Evolutionary conservation across 306 rosid genomes (phyloP).

Genomic region (Ceratonia siliqua): DNA sequence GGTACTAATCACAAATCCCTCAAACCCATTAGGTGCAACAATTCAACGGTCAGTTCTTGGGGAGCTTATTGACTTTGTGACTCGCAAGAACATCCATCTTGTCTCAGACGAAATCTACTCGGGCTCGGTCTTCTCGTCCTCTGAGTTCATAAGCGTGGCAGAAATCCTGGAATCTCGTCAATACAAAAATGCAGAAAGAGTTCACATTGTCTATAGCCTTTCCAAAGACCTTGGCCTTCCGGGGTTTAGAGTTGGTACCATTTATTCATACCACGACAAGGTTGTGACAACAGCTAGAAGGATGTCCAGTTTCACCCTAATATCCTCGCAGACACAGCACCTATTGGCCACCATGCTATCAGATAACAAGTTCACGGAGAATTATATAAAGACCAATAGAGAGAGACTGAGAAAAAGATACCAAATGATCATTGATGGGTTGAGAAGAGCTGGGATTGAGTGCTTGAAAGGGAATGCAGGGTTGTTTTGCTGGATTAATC

Average conservation of each 20-base stretch:
- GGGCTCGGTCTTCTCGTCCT: constrained; percentile 71
- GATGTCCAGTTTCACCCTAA: constrained; percentile 90
- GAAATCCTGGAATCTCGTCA: constrained; percentile 54
- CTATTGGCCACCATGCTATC: constrained; percentile 78
- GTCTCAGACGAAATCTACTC: constrained; percentile 96
- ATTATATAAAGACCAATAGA: constrained; percentile 64
- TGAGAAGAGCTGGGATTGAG: constrained; percentile 65
- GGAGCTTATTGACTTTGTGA: constrained; percentile 63
- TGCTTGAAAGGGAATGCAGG: constrained; percentile 93
- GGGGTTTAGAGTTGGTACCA: constrained; percentile 82
- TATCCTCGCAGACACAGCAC: constrained; percentile 87
- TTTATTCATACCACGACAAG: constrained; percentile 79
- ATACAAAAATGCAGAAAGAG: constrained; percentile 60
- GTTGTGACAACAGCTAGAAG: constrained; percentile 86
- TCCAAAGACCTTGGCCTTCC: constrained; percentile 95
- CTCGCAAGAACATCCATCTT: constrained; percentile 78
- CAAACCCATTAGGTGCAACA: constrained; percentile 84
- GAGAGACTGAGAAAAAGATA: constrained; percentile 71
- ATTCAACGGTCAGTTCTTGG: constrained; percentile 60
- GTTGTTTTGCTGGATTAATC: constrained; percentile 92
- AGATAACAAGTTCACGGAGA: constrained; percentile 53
- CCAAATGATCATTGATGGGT: constrained; percentile 68
- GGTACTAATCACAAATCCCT: constrained; percentile 82
- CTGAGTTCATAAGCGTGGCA: constrained; percentile 69
- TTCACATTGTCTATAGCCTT: constrained; percentile 92